A percentile compares a stretch with the other conserved stretches of the same genome.
phyloP scores from a whole-genome alignment of 305 asterid species.

The Solanum hybrid region DNA sequence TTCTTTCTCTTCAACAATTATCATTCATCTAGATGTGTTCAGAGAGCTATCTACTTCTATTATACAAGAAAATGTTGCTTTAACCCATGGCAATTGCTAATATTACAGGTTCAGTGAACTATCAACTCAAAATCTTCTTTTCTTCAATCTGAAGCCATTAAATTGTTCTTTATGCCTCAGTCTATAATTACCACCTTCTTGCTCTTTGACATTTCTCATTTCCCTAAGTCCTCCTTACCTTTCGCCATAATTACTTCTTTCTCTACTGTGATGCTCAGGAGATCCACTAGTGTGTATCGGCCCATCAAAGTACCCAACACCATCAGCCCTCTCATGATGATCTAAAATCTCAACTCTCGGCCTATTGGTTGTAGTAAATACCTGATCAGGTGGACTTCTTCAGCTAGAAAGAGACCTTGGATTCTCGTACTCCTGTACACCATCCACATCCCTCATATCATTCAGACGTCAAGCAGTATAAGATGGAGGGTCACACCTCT shows the following conservation, averaged over 20 bases:
- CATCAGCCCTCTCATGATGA: constrained; percentile 43
- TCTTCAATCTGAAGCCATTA: constrained; percentile 38
- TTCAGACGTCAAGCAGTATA: constrained; percentile 31
- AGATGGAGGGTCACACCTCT: constrained; percentile 66
- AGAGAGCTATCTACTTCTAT: too few relatives aligned
- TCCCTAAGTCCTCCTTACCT: constrained; percentile 48
- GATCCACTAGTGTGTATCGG: too few relatives aligned
- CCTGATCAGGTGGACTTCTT: constrained; percentile 41
- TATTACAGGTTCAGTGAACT: too few relatives aligned
- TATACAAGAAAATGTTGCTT: too few relatives aligned
- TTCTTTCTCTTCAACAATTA: too few relatives aligned
- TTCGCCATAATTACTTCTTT: constrained; percentile 50
- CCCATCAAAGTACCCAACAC: not conserved
- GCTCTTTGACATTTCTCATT: constrained; percentile 48
- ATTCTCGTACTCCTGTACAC: constrained; percentile 36
- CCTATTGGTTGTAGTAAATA: constrained; percentile 30
- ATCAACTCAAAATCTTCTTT: too few relatives aligned
- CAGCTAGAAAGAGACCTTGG: constrained; percentile 34
- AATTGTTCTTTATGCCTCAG: constrained; percentile 23
- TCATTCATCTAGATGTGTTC: too few relatives aligned
- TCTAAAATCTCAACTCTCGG: constrained; percentile 40
- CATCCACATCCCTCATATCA: constrained; percentile 43
- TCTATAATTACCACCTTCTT: too few relatives aligned
- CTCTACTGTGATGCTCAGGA: constrained; percentile 14
- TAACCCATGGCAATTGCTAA: too few relatives aligned